These are phyloP conservation scores for Zea luxurians DNA, from an alignment of 176 grass and related monocot species.

Conservation along the genomic window DNA sequence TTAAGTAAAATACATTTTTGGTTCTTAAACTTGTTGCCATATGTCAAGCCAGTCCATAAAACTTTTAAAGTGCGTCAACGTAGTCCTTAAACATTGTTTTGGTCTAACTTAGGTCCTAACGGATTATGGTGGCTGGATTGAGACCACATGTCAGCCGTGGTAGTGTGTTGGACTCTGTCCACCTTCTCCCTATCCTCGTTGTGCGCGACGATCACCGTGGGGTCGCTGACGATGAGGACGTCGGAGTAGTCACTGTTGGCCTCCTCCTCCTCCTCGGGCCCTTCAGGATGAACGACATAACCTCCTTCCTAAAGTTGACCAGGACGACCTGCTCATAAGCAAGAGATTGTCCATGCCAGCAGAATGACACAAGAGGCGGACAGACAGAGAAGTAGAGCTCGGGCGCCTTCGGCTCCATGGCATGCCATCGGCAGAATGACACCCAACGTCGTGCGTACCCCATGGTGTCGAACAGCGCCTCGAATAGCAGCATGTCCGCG, in stretches of 20 bases:
- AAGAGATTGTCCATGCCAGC: no score
- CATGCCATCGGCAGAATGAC: constrained; percentile 50
- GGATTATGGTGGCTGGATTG: no score
- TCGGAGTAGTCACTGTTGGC: constrained; percentile 66
- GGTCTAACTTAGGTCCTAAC: no score
- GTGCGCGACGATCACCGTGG: constrained; percentile 63
- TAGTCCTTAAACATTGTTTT: no score
- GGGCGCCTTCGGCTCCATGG: constrained; percentile 51
- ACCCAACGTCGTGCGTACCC: constrained; percentile 42
- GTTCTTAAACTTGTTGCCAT: no score
- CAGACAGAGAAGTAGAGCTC: constrained; percentile 40
- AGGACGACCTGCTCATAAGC: constrained; percentile 53
- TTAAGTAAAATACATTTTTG: no score
- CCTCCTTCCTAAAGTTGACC: constrained; percentile 79
- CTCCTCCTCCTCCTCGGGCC: constrained; percentile 12
- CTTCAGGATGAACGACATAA: constrained; percentile 56
- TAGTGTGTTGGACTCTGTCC: no score
- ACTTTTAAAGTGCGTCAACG: no score
- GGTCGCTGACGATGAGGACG: constrained; percentile 63
- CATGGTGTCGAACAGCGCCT: constrained; percentile 42
- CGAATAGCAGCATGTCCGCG: constrained; percentile 44
- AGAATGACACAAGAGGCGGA: no score
- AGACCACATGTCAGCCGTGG: no score
- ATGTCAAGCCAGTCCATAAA: no score
- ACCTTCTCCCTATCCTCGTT: constrained; percentile 53